Evolutionary conservation across 768 basidiomycete genomes (phyloP), one percentile per base, ranked within the genome.

Genomic region (Mycena galericulata): DNA sequence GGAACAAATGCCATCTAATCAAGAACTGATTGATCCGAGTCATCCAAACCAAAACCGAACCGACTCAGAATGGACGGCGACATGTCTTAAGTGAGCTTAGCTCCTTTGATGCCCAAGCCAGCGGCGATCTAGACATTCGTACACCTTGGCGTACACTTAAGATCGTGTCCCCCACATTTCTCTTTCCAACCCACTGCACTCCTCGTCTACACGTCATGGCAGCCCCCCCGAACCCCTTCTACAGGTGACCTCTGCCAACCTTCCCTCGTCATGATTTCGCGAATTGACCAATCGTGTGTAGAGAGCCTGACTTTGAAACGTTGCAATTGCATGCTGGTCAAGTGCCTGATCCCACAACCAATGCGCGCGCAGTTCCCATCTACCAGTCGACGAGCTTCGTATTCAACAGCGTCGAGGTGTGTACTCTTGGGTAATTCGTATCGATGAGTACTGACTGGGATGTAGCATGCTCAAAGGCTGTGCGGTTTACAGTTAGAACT

Each of bases 271-370:
- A 22, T 50, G 11, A 7, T 38, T 36, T 7, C 34, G 6, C 34
- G 8, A 36, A 7, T 14, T 36, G 8, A 36, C 14, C 34, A 6
- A 36, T 36, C 34, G n/a, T 36, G 14, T 36, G 24, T 55, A 79
- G 82, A 67, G 75, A 76, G 1, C 85, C 85, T 32, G 86, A 89
- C 68, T 90, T 90, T 69, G 89, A 90, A 72, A 90, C 89, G 1
- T 73, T 89, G 22, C 86, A 90, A 77, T 79, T 91, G 17, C 90
- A 91, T 65, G 90, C 88, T 5, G 90, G 90, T 2, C 86, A 88
- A 60, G 77, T 77, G 4, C 79, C 82, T 2, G 88, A 89, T 72
- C 80, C 85, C 0, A 75, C 86, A 6, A 88, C 88, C 14, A 87
- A 87, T 43, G 87, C 90, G 1, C 84, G 89, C 14, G 90, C 90